Percentiles rank a stretch among this genome's conserved stretches.
These are phyloP conservation scores for Mycosphaerella arachidis DNA, from an alignment of 2,329 filamentous ascomycete genomes.

Conservation along the genomic window DNA sequence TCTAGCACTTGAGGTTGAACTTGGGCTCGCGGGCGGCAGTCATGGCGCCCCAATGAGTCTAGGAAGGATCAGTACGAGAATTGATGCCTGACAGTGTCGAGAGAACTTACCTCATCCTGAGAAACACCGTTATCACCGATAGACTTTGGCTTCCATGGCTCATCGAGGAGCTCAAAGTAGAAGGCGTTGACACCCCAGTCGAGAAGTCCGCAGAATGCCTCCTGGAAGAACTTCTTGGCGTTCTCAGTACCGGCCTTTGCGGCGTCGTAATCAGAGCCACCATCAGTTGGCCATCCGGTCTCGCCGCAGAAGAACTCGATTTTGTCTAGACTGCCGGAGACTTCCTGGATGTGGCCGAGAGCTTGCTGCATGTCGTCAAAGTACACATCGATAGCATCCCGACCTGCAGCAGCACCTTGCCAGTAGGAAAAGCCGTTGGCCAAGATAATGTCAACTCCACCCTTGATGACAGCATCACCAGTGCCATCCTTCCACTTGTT, in stretches of 20 bases:
- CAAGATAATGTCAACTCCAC: constrained; percentile 58
- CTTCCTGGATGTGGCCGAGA: constrained; percentile 56
- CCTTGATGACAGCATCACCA: constrained; percentile 58
- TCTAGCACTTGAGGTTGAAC: constrained; percentile 21
- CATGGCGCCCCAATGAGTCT: constrained; percentile 66
- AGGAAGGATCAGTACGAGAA: background rate
- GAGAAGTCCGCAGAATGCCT: constrained; percentile 60
- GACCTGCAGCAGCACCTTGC: constrained; percentile 51
- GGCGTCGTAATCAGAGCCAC: constrained; percentile 57
- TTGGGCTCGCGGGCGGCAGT: constrained; percentile 37
- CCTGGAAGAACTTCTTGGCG: constrained; percentile 56
- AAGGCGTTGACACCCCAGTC: constrained; percentile 65
- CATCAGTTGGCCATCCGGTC: constrained; percentile 61
- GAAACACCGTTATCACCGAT: constrained; percentile 59
- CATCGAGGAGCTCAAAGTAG: constrained; percentile 70
- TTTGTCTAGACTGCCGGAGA: constrained; percentile 51
- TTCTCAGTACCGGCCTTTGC: constrained; percentile 58
- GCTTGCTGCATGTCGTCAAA: constrained; percentile 65
- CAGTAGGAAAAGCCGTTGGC: constrained; percentile 70
- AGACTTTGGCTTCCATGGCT: constrained; percentile 62
- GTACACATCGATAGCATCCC: constrained; percentile 57
- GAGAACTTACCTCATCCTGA: constrained; percentile 28
- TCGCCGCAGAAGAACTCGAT: constrained; percentile 67
- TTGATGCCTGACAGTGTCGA: constrained; percentile 36
- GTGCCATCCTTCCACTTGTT: constrained; percentile 68